Base-by-base conservation (phyloP, 2,329 filamentous ascomycete genomes). In the Huntiella decipiens region DNA sequence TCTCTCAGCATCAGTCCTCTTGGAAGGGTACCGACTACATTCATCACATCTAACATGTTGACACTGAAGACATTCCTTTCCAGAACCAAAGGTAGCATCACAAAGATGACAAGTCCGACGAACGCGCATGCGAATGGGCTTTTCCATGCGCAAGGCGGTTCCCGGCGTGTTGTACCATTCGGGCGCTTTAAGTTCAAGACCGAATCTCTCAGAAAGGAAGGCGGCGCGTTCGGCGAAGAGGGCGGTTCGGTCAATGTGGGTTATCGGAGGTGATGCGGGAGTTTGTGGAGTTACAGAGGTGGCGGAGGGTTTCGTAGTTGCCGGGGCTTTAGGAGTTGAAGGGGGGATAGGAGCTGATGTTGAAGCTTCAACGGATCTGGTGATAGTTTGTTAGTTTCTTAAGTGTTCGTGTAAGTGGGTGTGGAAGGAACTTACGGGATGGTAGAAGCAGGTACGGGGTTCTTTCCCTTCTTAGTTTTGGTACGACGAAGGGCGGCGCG, bases 71-170 rank as follows among this genome's bases (percentile, higher is more conserved):
- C 87, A 94, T 50, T 79, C 68, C 62, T 79, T 85, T 55, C 79
- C 73, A 15, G 71, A 61, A 47, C 80, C 78, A 58, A 88, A 93
- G 17, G 73, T 72, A 11, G 79, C 74, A 49, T 77, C 73, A 65
- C 87, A 95, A 53, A 74, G 70, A 62, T 94, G 87, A 61, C 87
- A 95, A 51, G 73, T 78, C 53, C 79, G 74, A 58, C 82, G 80
- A 45, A 86, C 73, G 45, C 82, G 76, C 72, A 87, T 81, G 49
- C 80, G 76, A 53, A 85, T 81, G 10, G 79, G 72, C 64, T 82
- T 85, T 59, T 84, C 77, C 46, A 82, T 71, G 38, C 80, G 77
- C 17, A 73, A 62, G 28, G 72, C 71, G 22, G 70, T 67, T 43
- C 73, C 71, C 51, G 68, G 66, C 45, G 61, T 62, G 42, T 61